Conservation (phyloP, 2,329 filamentous ascomycete species). For the Stachybotrys elegans region DNA sequence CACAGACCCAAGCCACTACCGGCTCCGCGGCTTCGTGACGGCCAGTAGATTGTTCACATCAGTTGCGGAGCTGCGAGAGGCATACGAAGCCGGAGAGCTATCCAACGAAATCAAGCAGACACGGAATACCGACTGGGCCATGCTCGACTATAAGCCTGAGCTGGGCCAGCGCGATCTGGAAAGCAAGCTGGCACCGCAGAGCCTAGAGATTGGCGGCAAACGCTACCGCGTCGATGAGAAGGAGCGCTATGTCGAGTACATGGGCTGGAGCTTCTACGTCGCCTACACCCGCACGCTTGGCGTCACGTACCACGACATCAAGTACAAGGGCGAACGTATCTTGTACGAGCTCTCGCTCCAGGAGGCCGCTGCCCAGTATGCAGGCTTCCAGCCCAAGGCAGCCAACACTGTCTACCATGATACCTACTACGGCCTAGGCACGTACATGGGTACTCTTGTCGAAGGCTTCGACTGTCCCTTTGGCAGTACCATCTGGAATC, state of each 20-base stretch:
- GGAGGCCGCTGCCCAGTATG: constrained; percentile 49
- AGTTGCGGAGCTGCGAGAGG: constrained; percentile 25
- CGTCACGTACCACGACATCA: constrained; percentile 42
- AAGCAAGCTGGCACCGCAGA: constrained; percentile 28
- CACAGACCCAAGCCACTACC: constrained; percentile 35
- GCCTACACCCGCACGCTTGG: constrained; percentile 37
- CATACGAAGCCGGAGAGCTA: constrained; percentile 32
- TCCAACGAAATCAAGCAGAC: constrained; percentile 26
- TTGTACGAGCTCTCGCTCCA: constrained; percentile 49
- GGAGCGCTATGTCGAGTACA: constrained; percentile 44
- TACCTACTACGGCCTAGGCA: constrained; percentile 30
- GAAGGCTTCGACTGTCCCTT: constrained; percentile 37
- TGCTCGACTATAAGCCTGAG: constrained; percentile 25
- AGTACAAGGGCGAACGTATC: constrained; percentile 43
- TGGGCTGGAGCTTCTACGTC: constrained; percentile 49
- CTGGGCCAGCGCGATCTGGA: constrained; percentile 27
- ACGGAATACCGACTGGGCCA: constrained; percentile 25
- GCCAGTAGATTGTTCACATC: constrained; percentile 31
- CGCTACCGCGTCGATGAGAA: constrained; percentile 37
- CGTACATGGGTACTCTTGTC: constrained; percentile 29
- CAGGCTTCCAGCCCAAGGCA: constrained; percentile 38
- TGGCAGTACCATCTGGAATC: constrained; percentile 29
- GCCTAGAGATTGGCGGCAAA: constrained; percentile 31
- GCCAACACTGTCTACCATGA: constrained; percentile 38
- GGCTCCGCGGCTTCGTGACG: constrained; percentile 37